Base-by-base conservation (phyloP, 1,284 basidiomycete genomes). In the Cryptococcus sp. region DNA sequence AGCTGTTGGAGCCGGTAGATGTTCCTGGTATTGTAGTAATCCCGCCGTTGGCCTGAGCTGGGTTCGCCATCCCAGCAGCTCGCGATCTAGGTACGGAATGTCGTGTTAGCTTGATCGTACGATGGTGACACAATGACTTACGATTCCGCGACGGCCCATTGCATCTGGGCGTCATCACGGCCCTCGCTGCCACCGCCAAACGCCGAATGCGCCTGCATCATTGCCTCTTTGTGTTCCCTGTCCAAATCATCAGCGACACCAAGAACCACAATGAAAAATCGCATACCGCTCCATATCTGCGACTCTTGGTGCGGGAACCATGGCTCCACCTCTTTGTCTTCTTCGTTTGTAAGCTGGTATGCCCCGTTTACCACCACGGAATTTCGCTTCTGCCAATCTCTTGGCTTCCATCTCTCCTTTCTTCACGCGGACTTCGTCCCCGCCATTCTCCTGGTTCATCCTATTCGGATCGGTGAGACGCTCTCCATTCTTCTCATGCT, bases 311-410 rank as follows among this genome's bases (percentile, higher is more conserved):
- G 62, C 63, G 17, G 62, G 50, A 23, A 57, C 56, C 1, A 63
- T 60, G 0, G 67, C 71, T 1, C 75, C 75, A 5, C 71, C 75
- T 25, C 75, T 58, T 42, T 67, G 45, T 43, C 75, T 58, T 19
- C 75, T 56, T 20, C 75, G 49, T 83, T 81, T 79, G 86, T 87
- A 88, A 82, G 63, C 85, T 76, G 48, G 85, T 80, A 62, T 47
- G 83, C 81, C 72, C 64, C 67, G 61, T 70, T 68, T 62, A 63
- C 52, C 50, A 48, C 63, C 58, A 54, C 67, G 40, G 52, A 64
- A 52, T 53, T 66, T 57, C 22, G 62, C 58, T 51, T 59, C 58
- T 27, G 58, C 57, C 43, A 58, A 27, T 16, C 66, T 60, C 61
- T 68, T 63, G 54, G 67, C 49, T 60, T 74, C 71, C 62, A 77